These are phyloP conservation scores for Olyra latifolia DNA, from an alignment of 176 grass and related monocot genomes.

Conservation along the genomic window DNA sequence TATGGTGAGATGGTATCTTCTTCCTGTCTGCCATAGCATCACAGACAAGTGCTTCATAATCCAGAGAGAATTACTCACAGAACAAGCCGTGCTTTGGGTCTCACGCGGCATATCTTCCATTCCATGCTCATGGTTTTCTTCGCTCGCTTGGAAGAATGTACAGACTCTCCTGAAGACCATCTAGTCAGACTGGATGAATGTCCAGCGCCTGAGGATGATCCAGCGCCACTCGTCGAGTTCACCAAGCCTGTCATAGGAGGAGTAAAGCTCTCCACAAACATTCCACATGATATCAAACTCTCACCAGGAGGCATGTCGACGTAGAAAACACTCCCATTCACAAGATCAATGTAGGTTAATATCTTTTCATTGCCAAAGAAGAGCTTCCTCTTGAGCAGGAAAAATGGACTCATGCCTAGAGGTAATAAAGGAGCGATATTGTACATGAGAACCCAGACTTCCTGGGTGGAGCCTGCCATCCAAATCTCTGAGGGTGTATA, in stretches of 20 bases:
- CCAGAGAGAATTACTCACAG: not conserved
- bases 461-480: not conserved
- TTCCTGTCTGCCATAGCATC: not conserved
- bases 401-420: constrained; percentile 28
- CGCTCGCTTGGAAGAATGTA: constrained; percentile 19
- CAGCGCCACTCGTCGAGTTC: not conserved
- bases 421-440: not conserved
- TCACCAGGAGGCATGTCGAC: constrained; percentile 33
- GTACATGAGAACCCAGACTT: constrained; percentile 32
- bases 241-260: constrained; percentile 26
- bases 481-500: constrained; percentile 37
- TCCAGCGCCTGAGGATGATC: not conserved
- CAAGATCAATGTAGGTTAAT: constrained; percentile 39
- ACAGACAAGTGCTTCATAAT: constrained; percentile 14
- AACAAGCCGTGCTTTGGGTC: not conserved
- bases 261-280: constrained; percentile 52
- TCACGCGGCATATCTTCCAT: constrained; percentile 18
- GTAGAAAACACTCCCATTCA: constrained; percentile 31
- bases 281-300: constrained; percentile 36
- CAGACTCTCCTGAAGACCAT: constrained; percentile 16
- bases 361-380: constrained; percentile 35
- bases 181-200: not conserved
- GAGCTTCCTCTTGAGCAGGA: constrained; percentile 42
- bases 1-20: not conserved
- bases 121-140: constrained; percentile 30